Evolutionary conservation across 2,329 filamentous ascomycete species (phyloP).

Genomic region (Hirsutella rhossiliensis): DNA sequence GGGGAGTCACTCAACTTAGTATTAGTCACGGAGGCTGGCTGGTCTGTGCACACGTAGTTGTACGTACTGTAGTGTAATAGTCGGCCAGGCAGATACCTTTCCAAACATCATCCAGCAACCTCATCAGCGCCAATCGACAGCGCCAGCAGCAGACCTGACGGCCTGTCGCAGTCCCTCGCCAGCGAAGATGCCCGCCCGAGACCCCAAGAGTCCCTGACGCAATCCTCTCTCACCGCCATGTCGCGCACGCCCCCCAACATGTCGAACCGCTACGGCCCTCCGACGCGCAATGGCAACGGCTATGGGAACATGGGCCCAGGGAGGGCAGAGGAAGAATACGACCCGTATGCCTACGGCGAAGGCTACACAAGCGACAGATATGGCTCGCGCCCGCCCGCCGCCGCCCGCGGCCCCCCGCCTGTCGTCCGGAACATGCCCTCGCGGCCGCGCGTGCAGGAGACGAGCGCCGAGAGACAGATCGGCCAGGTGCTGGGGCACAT

Average conservation of each 20-base stretch:
- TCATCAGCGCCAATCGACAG: no score
- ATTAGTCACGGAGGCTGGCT: no score
- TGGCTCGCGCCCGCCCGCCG: slow-evolving; percentile 22
- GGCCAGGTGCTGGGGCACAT: slow-evolving; percentile 67
- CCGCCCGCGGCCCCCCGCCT: slow-evolving; percentile 16
- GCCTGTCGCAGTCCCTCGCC: background rate
- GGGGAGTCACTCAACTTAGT: no score
- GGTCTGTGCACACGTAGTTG: no score
- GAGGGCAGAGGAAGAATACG: slow-evolving; percentile 33
- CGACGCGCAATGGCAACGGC: slow-evolving; percentile 24
- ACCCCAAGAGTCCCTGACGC: background rate
- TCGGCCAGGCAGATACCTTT: no score
- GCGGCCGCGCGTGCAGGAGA: slow-evolving; percentile 24
- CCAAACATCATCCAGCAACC: no score
- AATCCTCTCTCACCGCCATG: background rate
- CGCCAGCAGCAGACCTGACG: no score
- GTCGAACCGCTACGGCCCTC: slow-evolving; percentile 37
- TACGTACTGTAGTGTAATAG: no score
- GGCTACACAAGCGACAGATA: slow-evolving; percentile 31
- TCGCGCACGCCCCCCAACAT: slow-evolving; percentile 19
- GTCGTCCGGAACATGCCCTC: slow-evolving; percentile 22
- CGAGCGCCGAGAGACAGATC: slow-evolving; percentile 44
- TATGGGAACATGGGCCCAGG: slow-evolving; percentile 32
- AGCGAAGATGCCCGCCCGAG: slow-evolving; percentile 8
- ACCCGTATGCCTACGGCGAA: slow-evolving; percentile 29